phyloP scores from a whole-genome alignment of 2,329 filamentous ascomycete genomes.

The Sporothrix brunneoviolacea region DNA sequence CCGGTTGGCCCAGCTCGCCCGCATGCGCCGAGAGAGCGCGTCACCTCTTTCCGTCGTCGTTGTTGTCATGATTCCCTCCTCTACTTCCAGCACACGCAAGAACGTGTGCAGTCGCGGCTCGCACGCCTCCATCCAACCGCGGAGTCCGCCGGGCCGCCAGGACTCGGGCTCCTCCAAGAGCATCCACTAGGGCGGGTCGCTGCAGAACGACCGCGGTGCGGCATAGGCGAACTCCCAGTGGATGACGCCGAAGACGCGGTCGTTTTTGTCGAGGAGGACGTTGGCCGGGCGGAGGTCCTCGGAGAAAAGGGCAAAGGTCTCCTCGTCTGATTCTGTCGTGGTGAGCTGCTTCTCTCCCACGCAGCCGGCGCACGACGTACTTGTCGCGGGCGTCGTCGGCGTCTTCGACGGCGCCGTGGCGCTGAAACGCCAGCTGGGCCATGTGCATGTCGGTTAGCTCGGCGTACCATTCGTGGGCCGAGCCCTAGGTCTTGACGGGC shows the following conservation, averaged over 20 bases:
- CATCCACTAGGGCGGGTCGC: slow-evolving; percentile 32
- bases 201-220: slow-evolving; percentile 25
- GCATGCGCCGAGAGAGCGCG: slow-evolving; percentile 20
- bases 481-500: slow-evolving; percentile 18
- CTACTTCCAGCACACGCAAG: slow-evolving; percentile 26
- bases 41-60: neutral
- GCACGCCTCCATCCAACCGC: slow-evolving; percentile 27
- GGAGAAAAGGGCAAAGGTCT: slow-evolving; percentile 25
- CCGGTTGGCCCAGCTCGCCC: slow-evolving; percentile 22
- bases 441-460: slow-evolving; percentile 36
- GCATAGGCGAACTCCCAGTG: slow-evolving; percentile 35
- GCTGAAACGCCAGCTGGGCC: slow-evolving; percentile 32
- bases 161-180: slow-evolving; percentile 27
- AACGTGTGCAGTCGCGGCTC: slow-evolving; percentile 28
- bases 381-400: slow-evolving; percentile 37
- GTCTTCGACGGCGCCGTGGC: slow-evolving; percentile 30
- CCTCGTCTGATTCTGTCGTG: slow-evolving; percentile 4
- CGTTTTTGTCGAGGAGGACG: slow-evolving; percentile 25
- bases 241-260: slow-evolving; percentile 28
- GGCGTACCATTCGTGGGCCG: slow-evolving; percentile 29
- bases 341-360: slow-evolving; percentile 28
- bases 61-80: too few relatives aligned
- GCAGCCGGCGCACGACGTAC: slow-evolving; percentile 35
- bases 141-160: slow-evolving; percentile 26
- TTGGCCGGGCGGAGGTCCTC: slow-evolving; percentile 28